Evolutionary conservation across 2,329 filamentous ascomycete genomes (phyloP), one percentile per base, ranked within the genome.

Genomic region (Trichoderma asperellum): DNA sequence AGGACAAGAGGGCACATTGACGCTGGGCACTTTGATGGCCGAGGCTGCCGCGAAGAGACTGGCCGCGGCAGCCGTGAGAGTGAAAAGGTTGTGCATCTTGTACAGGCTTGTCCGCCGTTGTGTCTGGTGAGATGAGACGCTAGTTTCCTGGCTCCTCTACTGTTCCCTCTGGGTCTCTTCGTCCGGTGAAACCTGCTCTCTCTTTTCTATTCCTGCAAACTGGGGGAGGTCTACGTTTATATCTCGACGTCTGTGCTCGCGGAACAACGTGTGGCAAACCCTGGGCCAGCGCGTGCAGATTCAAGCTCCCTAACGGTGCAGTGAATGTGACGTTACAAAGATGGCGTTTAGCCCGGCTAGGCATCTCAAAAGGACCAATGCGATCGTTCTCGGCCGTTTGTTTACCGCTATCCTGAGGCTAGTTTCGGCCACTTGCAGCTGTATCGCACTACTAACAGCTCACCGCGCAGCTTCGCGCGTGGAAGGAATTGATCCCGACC

Each of bases 1-100:
- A 12, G 81, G 78, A 70, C 82, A 84, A 18, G 76, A 75, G 11
- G 83, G 82, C 1, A 83, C 82, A 4, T 77, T 66, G 27, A 84
- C 72, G 35, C 72, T 72, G 7, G 77, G 77, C 11, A 75, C 71
- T 11, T 52, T 60, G 61, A 65, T 59, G 21, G 56, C 57, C 5
- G 58, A 60, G 7, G 59, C 67, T 16, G 70, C 58, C 10, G 59
- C 56, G 21, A 69, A 37, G 49, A 70, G 49, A 59, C 68, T 55
- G 11, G 49, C 35, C 18, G 59, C 64, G 24, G 63, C 68, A 21
- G 68, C 34, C n/a, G 60, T 21, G 24, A 70, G 56, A 49, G 65
- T 24, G 27, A 60, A 34, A 55, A 64, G 43, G 18, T 52, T 58
- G 43, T 58, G 58, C 68, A 70, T 70, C 29, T 16, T 70, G 47